phyloP scores from a whole-genome alignment of 2,329 filamentous ascomycete species.

The Exophiala sp. region DNA sequence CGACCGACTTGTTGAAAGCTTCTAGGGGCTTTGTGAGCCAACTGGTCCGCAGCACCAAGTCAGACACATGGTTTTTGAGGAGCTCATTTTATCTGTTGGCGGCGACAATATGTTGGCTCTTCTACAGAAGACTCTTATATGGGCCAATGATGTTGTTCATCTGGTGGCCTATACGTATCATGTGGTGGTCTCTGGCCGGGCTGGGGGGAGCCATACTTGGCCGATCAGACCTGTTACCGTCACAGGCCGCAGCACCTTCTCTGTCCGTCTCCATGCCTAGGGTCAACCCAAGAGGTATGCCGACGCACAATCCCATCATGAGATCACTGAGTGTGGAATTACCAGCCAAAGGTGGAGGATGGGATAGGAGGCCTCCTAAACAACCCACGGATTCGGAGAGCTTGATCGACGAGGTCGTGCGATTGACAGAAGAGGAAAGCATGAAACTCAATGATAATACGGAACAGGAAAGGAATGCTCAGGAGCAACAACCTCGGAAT shows the following conservation, averaged over 20 bases:
- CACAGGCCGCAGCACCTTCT: slow-evolving; percentile 9
- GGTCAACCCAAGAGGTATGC: slow-evolving; percentile 13
- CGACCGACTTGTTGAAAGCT: slow-evolving; percentile 69
- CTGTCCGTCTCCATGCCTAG: slow-evolving; percentile 18
- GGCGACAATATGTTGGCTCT: slow-evolving; percentile 72
- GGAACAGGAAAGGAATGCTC: slow-evolving; percentile 34
- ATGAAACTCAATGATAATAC: slow-evolving; percentile 34
- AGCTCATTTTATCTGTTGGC: slow-evolving; percentile 78
- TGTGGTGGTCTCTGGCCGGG: slow-evolving; percentile 56
- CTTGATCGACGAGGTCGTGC: slow-evolving; percentile 39
- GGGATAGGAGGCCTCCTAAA: slow-evolving; percentile 33
- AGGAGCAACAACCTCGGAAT: slow-evolving; percentile 40
- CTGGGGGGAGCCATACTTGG: slow-evolving; percentile 35
- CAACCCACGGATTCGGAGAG: slow-evolving; percentile 30
- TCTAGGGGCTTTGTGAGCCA: slow-evolving; percentile 71
- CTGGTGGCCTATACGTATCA: slow-evolving; percentile 68
- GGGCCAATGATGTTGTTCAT: slow-evolving; percentile 86
- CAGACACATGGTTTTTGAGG: slow-evolving; percentile 95
- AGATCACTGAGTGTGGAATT: slow-evolving; percentile 18
- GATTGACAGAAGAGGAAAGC: slow-evolving; percentile 35
- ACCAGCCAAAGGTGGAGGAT: slow-evolving; percentile 39
- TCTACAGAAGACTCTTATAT: slow-evolving; percentile 79
- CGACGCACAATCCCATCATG: slow-evolving; percentile 14
- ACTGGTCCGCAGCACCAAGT: slow-evolving; percentile 81
- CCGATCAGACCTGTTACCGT: slow-evolving; percentile 4